Base-by-base conservation (phyloP, 306 rosid species). In the Cucurbita maxima region DNA sequence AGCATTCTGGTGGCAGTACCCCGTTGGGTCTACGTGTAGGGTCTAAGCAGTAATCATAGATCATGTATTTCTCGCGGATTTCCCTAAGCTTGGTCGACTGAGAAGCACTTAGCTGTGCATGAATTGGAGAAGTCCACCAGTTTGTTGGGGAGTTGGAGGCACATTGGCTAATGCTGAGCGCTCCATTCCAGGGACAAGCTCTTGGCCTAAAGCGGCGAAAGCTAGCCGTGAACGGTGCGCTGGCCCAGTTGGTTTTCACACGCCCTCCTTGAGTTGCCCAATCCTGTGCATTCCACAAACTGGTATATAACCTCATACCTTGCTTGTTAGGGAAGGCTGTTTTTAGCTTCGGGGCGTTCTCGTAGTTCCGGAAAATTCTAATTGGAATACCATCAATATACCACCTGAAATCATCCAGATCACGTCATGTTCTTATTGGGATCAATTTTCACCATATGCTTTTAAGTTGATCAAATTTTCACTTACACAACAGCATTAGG, bases 241-340 rank as follows among this genome's bases (percentile, higher is more conserved):
- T 5, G 18, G 14, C 77, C 96, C 96, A 90, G 52, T 90, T 74
- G n/a, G 80, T 83, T 84, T 92, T 87, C 8, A 60, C 87, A 30
- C 84, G 78, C 12, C 96, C 96, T 15, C 98, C 98, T 79, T 86
- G 82, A 1, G 96, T 92, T 56, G 96, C 96, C 97, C 96, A 87
- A 57, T 85, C 72, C 76, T 89, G 91, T 15, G 90, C 96, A 75
- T 92, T 80, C 91, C 92, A 90, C 66, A 92, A 75, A 79, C 88
- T 92, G 40, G 91, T 71, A 58, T 90, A 81, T 51, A 78, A 88
- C 62, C 16, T 82, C 96, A 92, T 90, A 56, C 96, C 98, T 81
- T 90, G 93, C 79, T 82, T 75, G 86, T 74, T 90, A 16, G 96
- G 98, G 80, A 79, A 92, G 41, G 78, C 79, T 69, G 88, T 84